Base-by-base conservation (phyloP, 2,329 filamentous ascomycete species). In the Penicillium sp. region DNA sequence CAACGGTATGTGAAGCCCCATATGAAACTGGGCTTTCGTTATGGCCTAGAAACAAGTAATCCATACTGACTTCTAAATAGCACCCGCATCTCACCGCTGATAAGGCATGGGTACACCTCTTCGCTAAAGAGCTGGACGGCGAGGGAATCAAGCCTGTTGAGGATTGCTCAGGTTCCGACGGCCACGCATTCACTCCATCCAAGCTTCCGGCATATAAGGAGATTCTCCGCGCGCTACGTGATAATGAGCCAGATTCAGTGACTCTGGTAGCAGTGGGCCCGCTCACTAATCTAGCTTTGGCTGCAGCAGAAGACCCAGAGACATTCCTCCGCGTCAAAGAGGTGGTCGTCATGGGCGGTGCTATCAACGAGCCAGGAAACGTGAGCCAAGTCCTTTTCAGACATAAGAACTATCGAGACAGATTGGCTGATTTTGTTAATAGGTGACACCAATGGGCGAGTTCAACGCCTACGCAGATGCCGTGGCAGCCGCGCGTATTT, bases 391-490 rank as follows among this genome's bases (percentile, higher is more conserved):
- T 41, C 3, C 17, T 27, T 46, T n/a, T 9, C 46, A 21, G 6
- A 33, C 5, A 21, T 15, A 12, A 25, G 12, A 3, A 8, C 12
- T 12, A 25, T 17, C 2, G 17, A 53, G 27, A 33, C 6, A 4
- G 12, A 5, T 9, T 17, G 19, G 17, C 40, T 37, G 21, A 53
- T 29, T 29, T 47, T 38, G 83, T 87, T 37, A 17, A 46, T 33
- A 53, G 50, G 50, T 53, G 64, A 88, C 84, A 0, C 93, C 94
- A 2, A 85, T 89, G 13, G 91, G 90, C 62, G 94, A 99, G 74
- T 99, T 99, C 84, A 99, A 99, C 80, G 89, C 89, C 57, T 96
- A 91, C 70, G 93, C 94, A 57, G 95, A 99, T 73, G 82, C 89
- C 21, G 83, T 90, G 41, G 89, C 90, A 29, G 85, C 89, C 0